Conservation (phyloP, 805 yeast species). For the Lachancea sp. region DNA sequence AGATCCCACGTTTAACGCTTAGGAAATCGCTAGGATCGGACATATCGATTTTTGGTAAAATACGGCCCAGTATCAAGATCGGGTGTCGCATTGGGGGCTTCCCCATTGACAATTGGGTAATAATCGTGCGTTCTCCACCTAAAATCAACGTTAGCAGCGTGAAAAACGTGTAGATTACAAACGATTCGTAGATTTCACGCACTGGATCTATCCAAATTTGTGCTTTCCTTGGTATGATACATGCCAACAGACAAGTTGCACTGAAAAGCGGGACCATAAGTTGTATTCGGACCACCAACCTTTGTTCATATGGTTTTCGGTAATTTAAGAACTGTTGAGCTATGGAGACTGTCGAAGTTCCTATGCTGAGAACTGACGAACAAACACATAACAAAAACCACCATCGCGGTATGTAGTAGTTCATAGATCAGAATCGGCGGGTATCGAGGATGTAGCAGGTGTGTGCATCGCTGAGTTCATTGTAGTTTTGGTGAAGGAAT, state of each 20-base stretch:
- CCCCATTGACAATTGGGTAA: conserved; percentile 57
- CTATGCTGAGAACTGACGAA: conserved; percentile 29
- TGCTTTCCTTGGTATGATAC: conserved; percentile 42
- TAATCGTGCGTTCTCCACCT: conserved; percentile 88
- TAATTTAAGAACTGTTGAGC: conserved; percentile 59
- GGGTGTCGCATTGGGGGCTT: conserved; percentile 64
- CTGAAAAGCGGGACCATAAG: conserved; percentile 79
- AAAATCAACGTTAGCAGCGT: conserved; percentile 71
- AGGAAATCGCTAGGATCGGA: conserved; percentile 80
- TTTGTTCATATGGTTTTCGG: conserved; percentile 81
- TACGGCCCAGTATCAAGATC: conserved; percentile 42
- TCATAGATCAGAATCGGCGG: background rate
- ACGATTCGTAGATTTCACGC: conserved; percentile 90
- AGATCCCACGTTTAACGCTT: conserved; percentile 70
- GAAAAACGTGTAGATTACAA: conserved; percentile 90
- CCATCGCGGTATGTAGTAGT: conserved; percentile 19
- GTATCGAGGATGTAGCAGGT: background rate
- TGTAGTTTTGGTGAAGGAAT: background rate
- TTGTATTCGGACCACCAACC: conserved; percentile 76
- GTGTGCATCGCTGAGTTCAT: background rate
- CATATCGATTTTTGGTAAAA: conserved; percentile 61
- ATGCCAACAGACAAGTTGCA: conserved; percentile 54
- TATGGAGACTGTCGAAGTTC: conserved; percentile 42
- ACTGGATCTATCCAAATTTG: conserved; percentile 56
- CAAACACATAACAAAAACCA: conserved; percentile 22